Conservation (phyloP, 23 red algal genomes). For the Gracilaria domingensis region DNA sequence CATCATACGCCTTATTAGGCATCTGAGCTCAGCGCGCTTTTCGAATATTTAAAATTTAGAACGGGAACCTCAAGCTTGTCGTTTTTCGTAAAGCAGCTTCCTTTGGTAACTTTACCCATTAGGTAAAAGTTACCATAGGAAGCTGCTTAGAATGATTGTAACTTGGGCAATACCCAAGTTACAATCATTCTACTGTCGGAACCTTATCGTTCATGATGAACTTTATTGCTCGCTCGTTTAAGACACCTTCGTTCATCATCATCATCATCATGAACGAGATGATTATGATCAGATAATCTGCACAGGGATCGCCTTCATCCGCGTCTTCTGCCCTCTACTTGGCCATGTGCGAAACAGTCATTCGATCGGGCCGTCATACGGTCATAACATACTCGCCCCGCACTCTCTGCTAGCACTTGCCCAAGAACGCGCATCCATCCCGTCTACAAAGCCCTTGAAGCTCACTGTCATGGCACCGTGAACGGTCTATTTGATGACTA, state of each 20-base stretch:
- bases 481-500: not conserved
- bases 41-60: not conserved
- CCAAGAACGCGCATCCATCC: not conserved
- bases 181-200: no score
- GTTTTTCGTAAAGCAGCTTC: no score
- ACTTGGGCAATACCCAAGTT: no score
- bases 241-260: no score
- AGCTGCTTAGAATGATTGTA: no score
- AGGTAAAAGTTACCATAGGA: no score
- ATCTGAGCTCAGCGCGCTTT: not conserved
- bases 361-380: not conserved
- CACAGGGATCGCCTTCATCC: not conserved
- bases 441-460: not conserved
- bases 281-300: no score
- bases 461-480: slow-evolving; percentile 15
- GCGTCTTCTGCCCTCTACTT: not conserved
- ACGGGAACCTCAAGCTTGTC: not conserved
- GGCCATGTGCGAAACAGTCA: not conserved
- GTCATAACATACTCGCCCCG: not conserved
- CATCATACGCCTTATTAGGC: no score
- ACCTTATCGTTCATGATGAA: no score
- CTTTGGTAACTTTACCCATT: no score
- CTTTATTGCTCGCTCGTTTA: no score
- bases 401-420: not conserved
- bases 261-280: no score